Conservation (phyloP, 345 rosid genomes). For the Laguncularia racemosa region DNA sequence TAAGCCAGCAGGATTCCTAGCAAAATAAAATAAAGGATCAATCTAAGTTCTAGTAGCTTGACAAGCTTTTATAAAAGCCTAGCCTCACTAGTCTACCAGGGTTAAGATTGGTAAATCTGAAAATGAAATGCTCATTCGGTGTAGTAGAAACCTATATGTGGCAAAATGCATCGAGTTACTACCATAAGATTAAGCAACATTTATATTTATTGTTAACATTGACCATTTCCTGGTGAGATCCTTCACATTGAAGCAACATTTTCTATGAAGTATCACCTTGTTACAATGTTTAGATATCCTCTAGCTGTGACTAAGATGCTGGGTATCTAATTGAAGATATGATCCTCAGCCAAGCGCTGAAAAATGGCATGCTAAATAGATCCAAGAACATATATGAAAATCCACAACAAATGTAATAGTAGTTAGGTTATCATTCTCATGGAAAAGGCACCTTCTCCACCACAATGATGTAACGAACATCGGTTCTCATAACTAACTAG, state of each 20-base stretch:
- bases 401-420: neutral
- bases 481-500: conserved; percentile 43
- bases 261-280: no score
- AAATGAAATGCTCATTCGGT: conserved; percentile 57
- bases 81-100: conserved; percentile 77
- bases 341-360: conserved; percentile 83
- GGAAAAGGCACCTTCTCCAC: no score
- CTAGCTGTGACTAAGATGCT: no score
- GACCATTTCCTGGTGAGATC: no score
- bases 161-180: neutral
- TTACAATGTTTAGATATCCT: no score
- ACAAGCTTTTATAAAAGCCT: neutral
- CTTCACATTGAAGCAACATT: no score
- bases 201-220: no score
- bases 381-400: neutral
- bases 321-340: no score
- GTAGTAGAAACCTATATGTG: conserved; percentile 60
- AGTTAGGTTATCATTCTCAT: neutral
- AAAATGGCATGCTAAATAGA: conserved; percentile 78
- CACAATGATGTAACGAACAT: conserved; percentile 90
- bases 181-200: no score
- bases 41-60: no score
- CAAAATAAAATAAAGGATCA: no score
- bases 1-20: conserved; percentile 80
- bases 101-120: conserved; percentile 78